These are phyloP conservation scores for Cicer judaicum DNA, from an alignment of 306 rosid species.

Conservation along the genomic window DNA sequence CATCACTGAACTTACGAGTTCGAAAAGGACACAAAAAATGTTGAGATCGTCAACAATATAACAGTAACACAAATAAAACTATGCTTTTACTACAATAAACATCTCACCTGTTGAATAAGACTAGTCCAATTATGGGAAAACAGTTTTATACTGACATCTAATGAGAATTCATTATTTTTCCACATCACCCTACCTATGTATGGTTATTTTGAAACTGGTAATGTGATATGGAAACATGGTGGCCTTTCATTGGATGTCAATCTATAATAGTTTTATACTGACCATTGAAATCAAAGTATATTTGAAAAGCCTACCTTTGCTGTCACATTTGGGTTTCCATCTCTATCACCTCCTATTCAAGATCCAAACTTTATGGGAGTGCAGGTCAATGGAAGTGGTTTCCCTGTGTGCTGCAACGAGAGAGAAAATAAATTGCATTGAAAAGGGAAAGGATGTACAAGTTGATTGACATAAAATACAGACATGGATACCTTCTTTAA, in stretches of 20 bases:
- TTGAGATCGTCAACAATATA: conserved; percentile 6
- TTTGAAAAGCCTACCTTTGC: conserved; percentile 64
- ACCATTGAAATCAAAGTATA: not conserved
- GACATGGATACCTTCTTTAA: too few species aligned
- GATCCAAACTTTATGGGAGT: conserved; percentile 93
- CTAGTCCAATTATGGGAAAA: conserved; percentile 4
- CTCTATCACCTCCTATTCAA: conserved; percentile 99
- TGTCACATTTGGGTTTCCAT: conserved; percentile 96
- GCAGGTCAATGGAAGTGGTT: conserved; percentile 88
- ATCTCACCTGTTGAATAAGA: conserved; percentile 19
- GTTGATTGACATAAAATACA: too few species aligned
- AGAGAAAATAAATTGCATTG: not conserved
- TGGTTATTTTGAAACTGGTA: too few species aligned
- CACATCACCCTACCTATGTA: too few species aligned
- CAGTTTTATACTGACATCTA: too few species aligned
- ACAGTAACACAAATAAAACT: conserved; percentile 9
- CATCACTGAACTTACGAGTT: not conserved
- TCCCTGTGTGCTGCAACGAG: conserved; percentile 78
- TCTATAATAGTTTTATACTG: too few species aligned
- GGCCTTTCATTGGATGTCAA: too few species aligned
- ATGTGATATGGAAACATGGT: too few species aligned
- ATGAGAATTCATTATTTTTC: too few species aligned
- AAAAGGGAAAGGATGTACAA: conserved; percentile 40
- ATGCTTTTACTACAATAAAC: conserved; percentile 16
- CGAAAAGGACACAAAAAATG: conserved; percentile 22